Percentiles rank a stretch among this genome's conserved stretches.
These are phyloP conservation scores for Arthrobotrys sinensis DNA, from an alignment of 2,329 filamentous ascomycete genomes.

Conservation along the genomic window DNA sequence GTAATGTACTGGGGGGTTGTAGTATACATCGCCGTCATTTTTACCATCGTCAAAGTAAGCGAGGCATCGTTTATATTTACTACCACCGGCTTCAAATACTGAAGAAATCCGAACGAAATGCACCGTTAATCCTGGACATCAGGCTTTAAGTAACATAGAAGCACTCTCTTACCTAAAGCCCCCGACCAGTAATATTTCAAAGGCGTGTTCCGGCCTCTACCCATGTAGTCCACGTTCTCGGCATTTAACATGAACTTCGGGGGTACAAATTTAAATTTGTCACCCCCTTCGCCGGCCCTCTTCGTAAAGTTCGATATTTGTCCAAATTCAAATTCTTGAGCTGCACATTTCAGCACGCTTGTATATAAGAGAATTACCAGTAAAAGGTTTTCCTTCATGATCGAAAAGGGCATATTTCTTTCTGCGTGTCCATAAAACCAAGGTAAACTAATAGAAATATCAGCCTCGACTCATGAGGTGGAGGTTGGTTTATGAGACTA, in stretches of 20 bases:
- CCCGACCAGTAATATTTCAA: constrained; percentile 29
- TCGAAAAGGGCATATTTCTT: too few species aligned
- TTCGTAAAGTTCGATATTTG: background rate
- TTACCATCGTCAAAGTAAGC: background rate
- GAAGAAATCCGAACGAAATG: background rate
- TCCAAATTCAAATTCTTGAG: background rate
- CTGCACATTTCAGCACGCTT: background rate
- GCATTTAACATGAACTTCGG: background rate
- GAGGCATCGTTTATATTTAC: background rate
- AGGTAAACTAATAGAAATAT: too few species aligned
- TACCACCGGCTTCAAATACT: background rate
- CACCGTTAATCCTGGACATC: too few species aligned
- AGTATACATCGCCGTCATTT: too few species aligned
- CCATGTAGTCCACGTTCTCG: background rate
- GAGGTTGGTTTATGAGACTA: too few species aligned
- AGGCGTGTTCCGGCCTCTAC: background rate
- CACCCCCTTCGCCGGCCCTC: background rate
- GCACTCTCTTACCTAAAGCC: constrained; percentile 24
- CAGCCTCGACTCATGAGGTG: too few species aligned
- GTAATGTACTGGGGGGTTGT: background rate
- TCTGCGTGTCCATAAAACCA: too few species aligned
- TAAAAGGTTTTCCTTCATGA: too few species aligned
- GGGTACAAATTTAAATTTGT: background rate
- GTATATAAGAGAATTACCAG: too few species aligned
- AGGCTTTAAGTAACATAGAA: too few species aligned